Evolutionary conservation across 148 eudicot species (phyloP).

Genomic region (Rhododendron williamsianum): DNA sequence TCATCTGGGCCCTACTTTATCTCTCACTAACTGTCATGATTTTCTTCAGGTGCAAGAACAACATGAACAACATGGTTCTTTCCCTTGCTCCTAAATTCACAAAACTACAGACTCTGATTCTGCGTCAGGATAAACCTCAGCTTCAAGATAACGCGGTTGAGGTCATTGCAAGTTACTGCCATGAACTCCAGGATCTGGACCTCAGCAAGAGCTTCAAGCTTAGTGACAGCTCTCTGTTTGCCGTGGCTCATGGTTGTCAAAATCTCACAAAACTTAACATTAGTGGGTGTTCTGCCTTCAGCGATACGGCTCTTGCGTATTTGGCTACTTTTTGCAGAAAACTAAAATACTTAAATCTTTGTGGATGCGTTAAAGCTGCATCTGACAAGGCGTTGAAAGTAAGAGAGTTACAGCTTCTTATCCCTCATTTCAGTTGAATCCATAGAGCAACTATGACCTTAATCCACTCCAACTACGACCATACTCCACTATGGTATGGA

Average conservation of each 20-base stretch:
- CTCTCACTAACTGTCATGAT: background rate
- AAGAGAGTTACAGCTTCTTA: constrained; percentile 8
- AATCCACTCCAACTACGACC: background rate
- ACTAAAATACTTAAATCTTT: constrained; percentile 65
- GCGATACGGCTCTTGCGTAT: constrained; percentile 65
- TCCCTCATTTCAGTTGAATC: background rate
- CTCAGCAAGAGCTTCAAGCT: constrained; percentile 92
- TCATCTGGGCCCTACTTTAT: background rate
- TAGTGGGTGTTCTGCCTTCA: constrained; percentile 79
- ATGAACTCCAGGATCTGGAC: constrained; percentile 72
- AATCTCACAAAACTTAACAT: constrained; percentile 74
- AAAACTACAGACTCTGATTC: constrained; percentile 53
- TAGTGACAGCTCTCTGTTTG: constrained; percentile 72
- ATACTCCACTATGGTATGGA: background rate
- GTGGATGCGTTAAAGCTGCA: constrained; percentile 90
- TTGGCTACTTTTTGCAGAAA: constrained; percentile 60
- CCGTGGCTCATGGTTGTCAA: constrained; percentile 76
- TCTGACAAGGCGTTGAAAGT: constrained; percentile 89
- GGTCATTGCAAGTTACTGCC: constrained; percentile 60
- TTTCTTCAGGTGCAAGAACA: constrained; percentile 70
- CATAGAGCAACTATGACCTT: background rate
- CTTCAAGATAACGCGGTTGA: constrained; percentile 77
- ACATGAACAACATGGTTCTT: constrained; percentile 74
- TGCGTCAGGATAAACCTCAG: constrained; percentile 87
- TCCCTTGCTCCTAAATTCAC: constrained; percentile 73